Evolutionary conservation across 1,139 yeast species (phyloP), one percentile per base, ranked within the genome.

Genomic region (Candida mesenterica): DNA sequence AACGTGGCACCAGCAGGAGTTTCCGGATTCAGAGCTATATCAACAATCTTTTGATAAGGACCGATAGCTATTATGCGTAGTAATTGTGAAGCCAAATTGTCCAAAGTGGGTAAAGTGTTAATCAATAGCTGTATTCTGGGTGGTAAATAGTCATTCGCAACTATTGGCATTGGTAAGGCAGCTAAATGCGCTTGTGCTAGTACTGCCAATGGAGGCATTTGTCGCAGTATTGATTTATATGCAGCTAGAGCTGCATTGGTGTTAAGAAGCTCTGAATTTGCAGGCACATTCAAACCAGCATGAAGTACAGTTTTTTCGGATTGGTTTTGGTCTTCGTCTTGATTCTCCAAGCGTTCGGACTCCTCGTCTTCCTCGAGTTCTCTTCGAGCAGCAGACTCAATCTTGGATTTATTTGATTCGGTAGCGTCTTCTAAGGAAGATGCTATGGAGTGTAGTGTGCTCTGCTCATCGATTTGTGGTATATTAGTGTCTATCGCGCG

Each of bases 1-100:
- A 80, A 88, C 0, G 89, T 79, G 28, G 84, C 84, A 3, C 89
- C 89, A 13, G 85, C 80, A 2, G 78, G 77, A 7, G 84, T 75
- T 30, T 82, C 89, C 4, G 85, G 80, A 46, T 78, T 82, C 10
- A 89, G 79, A 1, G 87, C 87, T 33, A 83, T 65, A 31, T 81
- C 82, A 46, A 86, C 68, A 15, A 85, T 79, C 38, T 80, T 84
- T 48, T 84, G 88, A 51, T 83, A 84, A 1, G 89, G 82, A 0
- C 82, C 82, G 25, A 73, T 69, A 2, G 87, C 85, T 24, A 86
- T 75, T 3, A 79, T 68, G 37, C 89, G 67, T 33, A 87, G 64
- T 17, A 87, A 68, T 54, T 87, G 95, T 1, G 87, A 73, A 0
- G 95, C 78, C 38, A 86, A 62, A 42, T 83, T 84, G 50, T 86